Evolutionary conservation across 345 rosid genomes (phyloP), one percentile per base, ranked within the genome.

Genomic region (Toxicodendron radicans): DNA sequence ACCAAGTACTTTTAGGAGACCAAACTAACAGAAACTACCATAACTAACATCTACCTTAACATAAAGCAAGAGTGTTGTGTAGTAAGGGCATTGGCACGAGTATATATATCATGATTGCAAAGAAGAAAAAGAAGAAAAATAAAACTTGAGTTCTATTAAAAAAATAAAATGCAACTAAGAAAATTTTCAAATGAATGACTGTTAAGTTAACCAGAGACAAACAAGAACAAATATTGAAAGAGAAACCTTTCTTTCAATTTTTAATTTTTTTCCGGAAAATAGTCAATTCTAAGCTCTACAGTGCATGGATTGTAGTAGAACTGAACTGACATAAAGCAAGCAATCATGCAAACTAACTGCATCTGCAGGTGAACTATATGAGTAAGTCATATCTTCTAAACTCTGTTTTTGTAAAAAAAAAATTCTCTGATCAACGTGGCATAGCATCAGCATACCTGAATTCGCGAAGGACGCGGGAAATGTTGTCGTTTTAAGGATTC

Each of bases 401-500:
- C 10, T 35, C 10, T 35, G 8, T 49, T 49, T 12, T 35, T 17
- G n/a, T n/a, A n/a, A n/a, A n/a, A n/a, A n/a, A n/a, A n/a, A n/a
- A n/a, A n/a, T n/a, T 52, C 51, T 20, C 10, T 56, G 20, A 7
- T 23, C 53, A 10, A 59, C 16, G 49, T 53, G 53, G 41, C 41
- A 54, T 18, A 43, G 14, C 10, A 62, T 56, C 17, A 58, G 56
- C 72, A 41, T 80, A 95, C 97, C 97, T 95, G 99, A 83, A 92
- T 91, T 60, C 79, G 84, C 10, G 97, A 88, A 63, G 99, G 95
- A 72, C 91, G 91, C 61, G 75, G 58, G 76, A 91, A 89, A 27
- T n/a, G 65, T 20, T 87, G 95, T 35, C 68, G 77, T 78, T 80
- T 87, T 72, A 95, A 86, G 63, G 97, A 87, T 77, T 91, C 85